A percentile compares a stretch with the other conserved stretches of the same genome.
phyloP scores from a whole-genome alignment of 345 rosid species.

The Acer yangbiense region DNA sequence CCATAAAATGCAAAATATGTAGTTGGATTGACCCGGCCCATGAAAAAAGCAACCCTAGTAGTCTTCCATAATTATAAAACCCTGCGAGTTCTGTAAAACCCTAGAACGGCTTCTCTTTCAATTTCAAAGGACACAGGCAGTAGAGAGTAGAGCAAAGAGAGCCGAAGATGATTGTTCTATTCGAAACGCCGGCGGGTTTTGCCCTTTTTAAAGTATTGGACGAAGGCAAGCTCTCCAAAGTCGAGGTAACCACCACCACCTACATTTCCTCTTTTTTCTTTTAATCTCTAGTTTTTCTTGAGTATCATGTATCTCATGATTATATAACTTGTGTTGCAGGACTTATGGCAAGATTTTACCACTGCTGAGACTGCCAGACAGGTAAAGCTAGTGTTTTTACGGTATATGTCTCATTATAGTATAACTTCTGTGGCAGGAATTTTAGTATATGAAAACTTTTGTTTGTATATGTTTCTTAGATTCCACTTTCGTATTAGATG shows the following conservation, averaged over 20 bases:
- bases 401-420: too few relatives aligned
- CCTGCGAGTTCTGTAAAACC: too few relatives aligned
- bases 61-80: too few relatives aligned
- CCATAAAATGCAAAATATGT: too few relatives aligned
- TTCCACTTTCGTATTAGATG: too few relatives aligned
- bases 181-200: slow-evolving; percentile 79
- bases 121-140: background rate
- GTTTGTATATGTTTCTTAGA: background rate
- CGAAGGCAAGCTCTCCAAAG: slow-evolving; percentile 69
- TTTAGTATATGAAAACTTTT: too few relatives aligned
- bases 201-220: slow-evolving; percentile 70
- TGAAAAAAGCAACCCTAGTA: too few relatives aligned
- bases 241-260: slow-evolving; percentile 49
- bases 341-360: slow-evolving; percentile 59
- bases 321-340: slow-evolving; percentile 39
- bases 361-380: slow-evolving; percentile 60
- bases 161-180: slow-evolving; percentile 56
- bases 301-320: background rate
- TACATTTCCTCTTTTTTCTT: background rate
- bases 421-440: too few relatives aligned
- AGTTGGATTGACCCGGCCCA: too few relatives aligned
- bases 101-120: background rate
- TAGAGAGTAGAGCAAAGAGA: background rate
- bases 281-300: background rate
- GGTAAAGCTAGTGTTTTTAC: slow-evolving; percentile 28